These are phyloP conservation scores for Dittrichia graveolens DNA, from an alignment of 129 eudicot species.

Conservation along the genomic window DNA sequence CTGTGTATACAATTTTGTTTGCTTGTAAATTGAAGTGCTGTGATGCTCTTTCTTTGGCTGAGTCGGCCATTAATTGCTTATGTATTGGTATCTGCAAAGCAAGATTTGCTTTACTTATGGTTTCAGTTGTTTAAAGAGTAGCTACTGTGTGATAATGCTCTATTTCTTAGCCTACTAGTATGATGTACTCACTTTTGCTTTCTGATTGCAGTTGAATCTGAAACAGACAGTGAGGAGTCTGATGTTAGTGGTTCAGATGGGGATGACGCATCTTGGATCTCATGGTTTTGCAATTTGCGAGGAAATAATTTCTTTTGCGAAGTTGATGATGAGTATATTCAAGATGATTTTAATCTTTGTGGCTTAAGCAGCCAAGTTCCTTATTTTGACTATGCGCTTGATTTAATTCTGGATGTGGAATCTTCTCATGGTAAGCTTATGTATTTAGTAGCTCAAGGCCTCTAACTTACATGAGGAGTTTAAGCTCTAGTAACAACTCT, in stretches of 20 bases:
- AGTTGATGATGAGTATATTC: conserved; percentile 16
- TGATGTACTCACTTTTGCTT: not conserved
- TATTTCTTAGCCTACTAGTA: not conserved
- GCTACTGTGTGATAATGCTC: not conserved
- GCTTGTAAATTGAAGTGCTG: too few species aligned
- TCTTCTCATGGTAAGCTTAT: conserved; percentile 37
- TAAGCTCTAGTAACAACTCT: too few species aligned
- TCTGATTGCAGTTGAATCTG: conserved; percentile 38
- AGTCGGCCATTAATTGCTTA: too few species aligned
- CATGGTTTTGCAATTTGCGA: conserved; percentile 47
- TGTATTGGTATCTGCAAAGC: too few species aligned
- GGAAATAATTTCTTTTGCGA: conserved; percentile 26
- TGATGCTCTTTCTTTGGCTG: too few species aligned
- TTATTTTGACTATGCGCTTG: conserved; percentile 43
- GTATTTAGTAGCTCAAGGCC: too few species aligned
- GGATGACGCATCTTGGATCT: conserved; percentile 44
- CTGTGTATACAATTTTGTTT: too few species aligned
- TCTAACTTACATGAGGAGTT: too few species aligned
- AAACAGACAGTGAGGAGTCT: conserved; percentile 43
- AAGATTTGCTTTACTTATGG: not conserved
- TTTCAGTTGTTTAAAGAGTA: not conserved
- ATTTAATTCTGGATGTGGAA: conserved; percentile 41
- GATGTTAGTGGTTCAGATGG: conserved; percentile 51
- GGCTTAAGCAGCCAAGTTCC: conserved; percentile 18
- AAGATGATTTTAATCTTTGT: conserved; percentile 19